Evolutionary conservation across 148 eudicot species (phyloP), one percentile per base, ranked within the genome.

Genomic region (Tetragonia tetragonoides): DNA sequence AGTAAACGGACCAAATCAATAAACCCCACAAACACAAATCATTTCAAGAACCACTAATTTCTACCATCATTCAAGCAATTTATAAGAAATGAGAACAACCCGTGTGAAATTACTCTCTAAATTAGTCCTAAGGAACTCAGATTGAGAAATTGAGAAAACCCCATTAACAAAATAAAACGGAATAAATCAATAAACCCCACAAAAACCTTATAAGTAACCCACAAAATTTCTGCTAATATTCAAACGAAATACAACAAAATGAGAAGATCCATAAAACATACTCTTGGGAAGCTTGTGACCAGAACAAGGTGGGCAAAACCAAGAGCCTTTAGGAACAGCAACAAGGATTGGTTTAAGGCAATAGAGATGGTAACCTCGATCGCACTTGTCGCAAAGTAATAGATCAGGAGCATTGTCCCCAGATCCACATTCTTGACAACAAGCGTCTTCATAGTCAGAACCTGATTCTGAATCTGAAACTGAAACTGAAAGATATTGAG

Each of bases 291-390:
- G 77, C 12, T 78, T 69, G 10, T 72, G 77, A 76, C 47, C 65
- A 2, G 90, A 85, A 74, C 99, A 95, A 72, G 71, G 54, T 3
- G 89, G 88, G 76, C 97, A 95, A 70, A 90, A 88, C 99, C 99
- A 95, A 66, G 85, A 80, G 40, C 85, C 87, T 57, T 81, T 80
- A 49, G 99, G 99, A 41, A 95, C 92, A 34, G 96, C 81, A 1
- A 64, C 83, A 34, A 95, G 94, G 54, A 91, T 86, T 24, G 99
- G 99, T 11, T 84, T 80, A 44, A 95, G 90, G 72, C 99, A 95
- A 71, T 86, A 93, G 20, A 93, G 76, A 75, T 95, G 99, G 70
- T 75, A 95, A 15, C 99, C 99, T 23, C 78, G 60, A 71, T 93
- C 99, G 49, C 98, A 93, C 1, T 89, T 83, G 60, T 93, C 98